Base-by-base conservation (phyloP, 2,329 filamentous ascomycete species). In the Penicillium sp. region DNA sequence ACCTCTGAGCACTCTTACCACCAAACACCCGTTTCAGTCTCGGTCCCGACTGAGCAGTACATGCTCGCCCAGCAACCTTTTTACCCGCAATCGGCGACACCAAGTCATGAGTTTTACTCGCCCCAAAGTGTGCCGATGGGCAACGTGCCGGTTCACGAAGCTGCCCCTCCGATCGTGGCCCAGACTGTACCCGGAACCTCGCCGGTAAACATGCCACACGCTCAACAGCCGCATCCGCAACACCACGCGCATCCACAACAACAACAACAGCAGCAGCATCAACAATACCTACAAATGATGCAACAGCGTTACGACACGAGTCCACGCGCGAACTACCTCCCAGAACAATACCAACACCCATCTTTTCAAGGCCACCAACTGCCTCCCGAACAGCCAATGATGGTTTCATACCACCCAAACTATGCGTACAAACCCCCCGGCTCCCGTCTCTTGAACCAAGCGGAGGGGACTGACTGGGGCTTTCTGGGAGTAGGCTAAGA, bases 381-480 rank as follows among this genome's bases (percentile, higher is more conserved):
- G 43, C 63, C 64, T 5, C 66, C 69, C 7, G 64, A 66, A 20
- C 66, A 69, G 43, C 61, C 70, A 13, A 64, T 73, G 51, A 70
- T 74, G 64, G 61, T 70, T 47, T 62, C 68, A 40, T 73, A 72
- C 55, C 62, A 69, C 54, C 64, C 66, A 26, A 67, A 66, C 59
- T 69, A 67, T 55, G 63, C 70, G 53, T 73, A 69, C 53, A 74
- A 74, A 57, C 57, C 65, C 60, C 66, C 64, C 18, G 53, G 34
- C 31, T 55, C 66, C 44, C 69, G 70, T 48, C 65, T 74, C 31
- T 62, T 74, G 55, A 71, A 72, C 50, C 72, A 73, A 61, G 66
- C 71, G 54, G 73, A 74, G 57, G 73, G 72, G 57, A 74, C 72
- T 49, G 72, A 75, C 65, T 75, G 72, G 72, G 63, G 67, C 7